Base-by-base conservation (phyloP, 2,329 filamentous ascomycete genomes). In the Xylaria sp. region DNA sequence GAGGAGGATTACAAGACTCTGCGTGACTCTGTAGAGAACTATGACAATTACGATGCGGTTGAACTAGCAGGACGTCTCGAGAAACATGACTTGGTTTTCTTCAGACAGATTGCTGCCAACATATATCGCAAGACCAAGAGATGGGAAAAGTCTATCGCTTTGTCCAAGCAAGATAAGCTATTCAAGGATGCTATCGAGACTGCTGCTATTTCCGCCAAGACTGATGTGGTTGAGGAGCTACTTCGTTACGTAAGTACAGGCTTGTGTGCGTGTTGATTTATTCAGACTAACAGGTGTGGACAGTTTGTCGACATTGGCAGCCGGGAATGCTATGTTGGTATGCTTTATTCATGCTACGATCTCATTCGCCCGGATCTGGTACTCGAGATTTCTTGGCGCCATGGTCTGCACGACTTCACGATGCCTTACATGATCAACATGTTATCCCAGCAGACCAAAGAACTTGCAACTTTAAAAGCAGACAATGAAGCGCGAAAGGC, bases 371-470 rank as follows among this genome's bases (percentile, higher is more conserved):
- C 97, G 3, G 94, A 98, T 78, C 86, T 97, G 61, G 92, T 99
- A 67, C 89, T 99, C 81, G 96, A 99, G 84, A 88, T 99, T 66
- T 98, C 96, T 68, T 99, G 96, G 96, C 95, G 96, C 75, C 87
- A 97, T 79, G 93, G 94, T 68, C 91, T 99, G 46, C 90, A 91
- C 76, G 96, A 99, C 84, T 99, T 97, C 83, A 97, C 94, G 57
- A 99, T 99, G 97, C 96, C 96, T 20, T 99, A 97, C 86, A 97
- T 99, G 93, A 98, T 99, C 88, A 99, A 98, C 85, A 92, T 97
- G 85, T 86, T 99, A 72, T 89, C 91, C 74, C 94, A 97, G 81
- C 94, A 98, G 83, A 94, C 93, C 46, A 90, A 92, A 74, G 91
- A 97, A 65, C 91, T 99, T 74, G 89, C 94, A 67, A 80, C 86